phyloP scores from a whole-genome alignment of 192 early-diverging fungal species.

The Phlyctochytrium bullatum region DNA sequence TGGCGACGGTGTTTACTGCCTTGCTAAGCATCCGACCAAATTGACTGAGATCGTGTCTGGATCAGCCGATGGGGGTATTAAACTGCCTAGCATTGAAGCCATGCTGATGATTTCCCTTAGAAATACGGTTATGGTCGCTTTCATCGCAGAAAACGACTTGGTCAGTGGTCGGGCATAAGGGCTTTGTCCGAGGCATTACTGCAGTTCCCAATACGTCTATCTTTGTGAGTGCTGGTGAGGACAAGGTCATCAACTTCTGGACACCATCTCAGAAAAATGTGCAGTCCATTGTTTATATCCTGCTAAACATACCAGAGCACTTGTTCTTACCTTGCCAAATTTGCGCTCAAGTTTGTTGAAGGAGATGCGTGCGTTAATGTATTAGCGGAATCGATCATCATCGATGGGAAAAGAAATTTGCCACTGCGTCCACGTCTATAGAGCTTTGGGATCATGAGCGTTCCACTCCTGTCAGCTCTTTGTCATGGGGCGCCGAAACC shows the following conservation, averaged over 20 bases:
- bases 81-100: not conserved
- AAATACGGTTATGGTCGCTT: slow-evolving; percentile 90
- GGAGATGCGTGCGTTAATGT: too few relatives aligned
- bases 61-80: slow-evolving; percentile 83
- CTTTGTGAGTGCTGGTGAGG: slow-evolving; percentile 90
- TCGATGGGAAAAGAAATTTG: slow-evolving; percentile 77
- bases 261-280: slow-evolving; percentile 43
- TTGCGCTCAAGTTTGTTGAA: slow-evolving; percentile 64
- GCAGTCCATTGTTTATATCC: not conserved
- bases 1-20: slow-evolving; percentile 90
- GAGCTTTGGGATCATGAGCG: slow-evolving; percentile 91
- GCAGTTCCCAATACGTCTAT: slow-evolving; percentile 61
- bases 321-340: slow-evolving; percentile 66
- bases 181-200: slow-evolving; percentile 85
- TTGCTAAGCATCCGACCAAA: slow-evolving; percentile 90
- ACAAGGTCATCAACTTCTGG: slow-evolving; percentile 96
- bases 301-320: not conserved
- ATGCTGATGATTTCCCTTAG: slow-evolving; percentile 33
- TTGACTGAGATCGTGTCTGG: slow-evolving; percentile 84
- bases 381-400: slow-evolving; percentile 80
- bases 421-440: slow-evolving; percentile 80
- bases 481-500: slow-evolving; percentile 94
- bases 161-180: slow-evolving; percentile 69
- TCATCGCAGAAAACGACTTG: slow-evolving; percentile 73
- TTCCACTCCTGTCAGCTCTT: slow-evolving; percentile 71